Evolutionary conservation across 176 grass and related monocot species (phyloP).

Genomic region (Oryza rufipogon): DNA sequence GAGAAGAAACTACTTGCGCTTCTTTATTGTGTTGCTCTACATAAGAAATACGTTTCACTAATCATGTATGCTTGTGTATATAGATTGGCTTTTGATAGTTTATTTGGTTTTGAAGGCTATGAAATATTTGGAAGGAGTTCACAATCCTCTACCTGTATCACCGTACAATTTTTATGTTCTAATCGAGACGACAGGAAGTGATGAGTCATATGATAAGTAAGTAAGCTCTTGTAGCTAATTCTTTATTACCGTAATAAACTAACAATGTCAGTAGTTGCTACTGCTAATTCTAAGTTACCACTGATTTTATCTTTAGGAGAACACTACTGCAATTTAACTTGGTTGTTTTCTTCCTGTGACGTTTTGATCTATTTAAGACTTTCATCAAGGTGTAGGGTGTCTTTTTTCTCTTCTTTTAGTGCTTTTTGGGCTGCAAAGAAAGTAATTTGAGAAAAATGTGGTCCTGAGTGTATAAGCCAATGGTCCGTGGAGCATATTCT

Average conservation of each 20-base stretch:
- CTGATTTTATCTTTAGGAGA: not conserved
- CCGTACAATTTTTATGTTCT: slow-evolving; percentile 81
- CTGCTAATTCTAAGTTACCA: not conserved
- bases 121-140: slow-evolving; percentile 85
- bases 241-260: not conserved
- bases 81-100: slow-evolving; percentile 31
- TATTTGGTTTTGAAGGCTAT: slow-evolving; percentile 70
- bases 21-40: slow-evolving; percentile 1
- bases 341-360: not conserved
- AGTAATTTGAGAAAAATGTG: not conserved
- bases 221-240: slow-evolving; percentile 52
- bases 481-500: not conserved
- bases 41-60: slow-evolving; percentile 25
- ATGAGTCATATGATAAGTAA: slow-evolving; percentile 91
- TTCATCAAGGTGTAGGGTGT: not conserved
- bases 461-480: not conserved
- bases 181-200: slow-evolving; percentile 93
- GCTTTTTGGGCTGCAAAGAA: not conserved
- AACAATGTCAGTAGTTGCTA: not conserved
- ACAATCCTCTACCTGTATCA: slow-evolving; percentile 72
- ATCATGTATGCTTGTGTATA: slow-evolving; percentile 37
- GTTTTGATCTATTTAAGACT: not conserved
- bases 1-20: slow-evolving; percentile 11
- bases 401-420: not conserved
- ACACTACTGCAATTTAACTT: not conserved